Evolutionary conservation across 2,329 filamentous ascomycete species (phyloP).

Genomic region (Juglanconis juglandina): DNA sequence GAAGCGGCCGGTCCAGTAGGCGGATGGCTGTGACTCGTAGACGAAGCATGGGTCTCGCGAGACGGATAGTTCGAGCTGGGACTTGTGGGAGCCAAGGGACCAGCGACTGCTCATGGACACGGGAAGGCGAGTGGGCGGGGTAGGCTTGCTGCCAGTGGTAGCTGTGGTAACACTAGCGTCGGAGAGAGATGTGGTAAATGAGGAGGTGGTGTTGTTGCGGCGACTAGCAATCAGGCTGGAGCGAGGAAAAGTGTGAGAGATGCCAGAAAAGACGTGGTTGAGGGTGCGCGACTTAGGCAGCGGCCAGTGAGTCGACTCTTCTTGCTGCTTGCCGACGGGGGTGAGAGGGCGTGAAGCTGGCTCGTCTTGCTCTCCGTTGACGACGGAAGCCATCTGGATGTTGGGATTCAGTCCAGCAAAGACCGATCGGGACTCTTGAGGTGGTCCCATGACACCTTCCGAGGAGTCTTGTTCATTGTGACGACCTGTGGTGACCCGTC

Average conservation of each 20-base stretch:
- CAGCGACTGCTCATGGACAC: slow-evolving; percentile 4
- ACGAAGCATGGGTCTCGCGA: slow-evolving; percentile 30
- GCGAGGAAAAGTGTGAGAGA: slow-evolving; percentile 14
- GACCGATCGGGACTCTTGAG: neutral
- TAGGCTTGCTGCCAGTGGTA: neutral
- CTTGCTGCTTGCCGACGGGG: neutral
- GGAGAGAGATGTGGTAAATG: slow-evolving; percentile 8
- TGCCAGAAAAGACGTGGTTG: slow-evolving; percentile 11
- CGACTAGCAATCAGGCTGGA: slow-evolving; percentile 9
- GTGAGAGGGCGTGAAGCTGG: neutral
- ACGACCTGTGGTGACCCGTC: neutral
- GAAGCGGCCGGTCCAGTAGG: slow-evolving; percentile 64
- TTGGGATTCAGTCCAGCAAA: neutral
- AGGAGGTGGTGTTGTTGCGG: slow-evolving; percentile 3
- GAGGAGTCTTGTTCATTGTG: neutral
- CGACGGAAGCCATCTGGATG: neutral
- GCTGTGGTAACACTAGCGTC: slow-evolving; percentile 11
- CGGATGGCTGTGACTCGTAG: slow-evolving; percentile 40
- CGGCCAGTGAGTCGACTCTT: slow-evolving; percentile 1
- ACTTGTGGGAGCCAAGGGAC: slow-evolving; percentile 13
- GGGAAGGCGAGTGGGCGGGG: neutral
- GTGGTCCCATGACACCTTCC: neutral
- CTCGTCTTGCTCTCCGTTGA: neutral
- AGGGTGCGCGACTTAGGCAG: slow-evolving; percentile 11
- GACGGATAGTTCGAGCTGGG: slow-evolving; percentile 12